These are phyloP conservation scores for Moelleriella libera DNA, from an alignment of 2,329 filamentous ascomycete genomes.

Conservation along the genomic window DNA sequence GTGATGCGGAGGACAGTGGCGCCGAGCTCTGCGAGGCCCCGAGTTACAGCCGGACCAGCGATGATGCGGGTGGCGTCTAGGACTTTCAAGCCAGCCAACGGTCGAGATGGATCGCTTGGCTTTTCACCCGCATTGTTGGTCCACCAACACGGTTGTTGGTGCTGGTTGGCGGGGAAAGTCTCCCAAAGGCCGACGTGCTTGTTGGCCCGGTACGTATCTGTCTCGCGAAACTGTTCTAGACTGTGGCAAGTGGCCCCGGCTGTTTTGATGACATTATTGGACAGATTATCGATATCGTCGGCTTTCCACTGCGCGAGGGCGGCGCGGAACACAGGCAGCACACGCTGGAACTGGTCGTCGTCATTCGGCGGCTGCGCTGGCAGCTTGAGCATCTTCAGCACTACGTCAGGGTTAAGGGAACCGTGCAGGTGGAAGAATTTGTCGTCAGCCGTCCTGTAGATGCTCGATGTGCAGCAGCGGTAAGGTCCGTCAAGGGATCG, in stretches of 20 bases:
- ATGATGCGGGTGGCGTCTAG: constrained; percentile 65
- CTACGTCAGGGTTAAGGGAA: constrained; percentile 8
- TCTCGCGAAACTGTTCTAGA: constrained; percentile 12
- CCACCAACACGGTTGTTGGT: constrained; percentile 6
- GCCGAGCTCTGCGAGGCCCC: constrained; percentile 58
- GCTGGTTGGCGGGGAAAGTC: background rate
- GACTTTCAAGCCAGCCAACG: constrained; percentile 49
- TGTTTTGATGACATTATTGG: constrained; percentile 9
- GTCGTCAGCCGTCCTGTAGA: constrained; percentile 9
- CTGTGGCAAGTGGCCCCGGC: constrained; percentile 12
- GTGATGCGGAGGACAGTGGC: constrained; percentile 62
- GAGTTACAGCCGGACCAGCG: constrained; percentile 56
- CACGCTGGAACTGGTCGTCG: constrained; percentile 6
- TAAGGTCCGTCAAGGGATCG: constrained; percentile 1
- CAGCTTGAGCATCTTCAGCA: constrained; percentile 7
- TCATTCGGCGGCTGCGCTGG: constrained; percentile 1
- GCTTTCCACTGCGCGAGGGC: constrained; percentile 5
- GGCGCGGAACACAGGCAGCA: constrained; percentile 5
- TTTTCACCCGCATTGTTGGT: background rate
- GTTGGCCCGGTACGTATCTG: constrained; percentile 12
- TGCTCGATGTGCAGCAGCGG: constrained; percentile 11
- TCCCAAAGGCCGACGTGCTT: constrained; percentile 2
- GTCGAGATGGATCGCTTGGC: background rate
- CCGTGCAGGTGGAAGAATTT: constrained; percentile 11
- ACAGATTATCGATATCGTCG: constrained; percentile 6